Evolutionary conservation across 2,329 filamentous ascomycete species (phyloP).

Genomic region (Paradendryphiella salina): DNA sequence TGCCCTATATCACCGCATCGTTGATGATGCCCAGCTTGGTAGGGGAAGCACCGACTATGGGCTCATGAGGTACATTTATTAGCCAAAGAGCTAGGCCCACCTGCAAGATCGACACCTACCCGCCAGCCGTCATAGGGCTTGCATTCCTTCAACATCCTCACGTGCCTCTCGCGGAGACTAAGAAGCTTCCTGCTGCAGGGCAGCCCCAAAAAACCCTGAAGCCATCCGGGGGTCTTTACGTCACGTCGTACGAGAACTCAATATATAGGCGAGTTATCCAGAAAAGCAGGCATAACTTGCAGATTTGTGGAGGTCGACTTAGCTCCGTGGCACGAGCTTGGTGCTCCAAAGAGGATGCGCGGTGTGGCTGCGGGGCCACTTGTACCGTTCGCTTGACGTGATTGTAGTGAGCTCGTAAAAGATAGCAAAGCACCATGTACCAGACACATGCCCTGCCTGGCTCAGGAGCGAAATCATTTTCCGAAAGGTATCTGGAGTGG

Average conservation of each 20-base stretch:
- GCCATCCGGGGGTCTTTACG: not conserved
- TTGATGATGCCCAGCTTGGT: too few species aligned
- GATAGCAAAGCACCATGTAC: not conserved
- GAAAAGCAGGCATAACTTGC: slow-evolving; percentile 6
- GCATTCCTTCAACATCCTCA: not conserved
- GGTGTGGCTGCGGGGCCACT: not conserved
- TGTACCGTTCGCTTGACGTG: not conserved
- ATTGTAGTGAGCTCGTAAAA: not conserved
- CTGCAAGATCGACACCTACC: not conserved
- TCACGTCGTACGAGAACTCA: slow-evolving; percentile 4
- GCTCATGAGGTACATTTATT: too few species aligned
- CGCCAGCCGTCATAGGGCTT: slow-evolving; percentile 1
- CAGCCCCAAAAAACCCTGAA: not conserved
- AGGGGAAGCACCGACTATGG: too few species aligned
- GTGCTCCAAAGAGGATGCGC: not conserved
- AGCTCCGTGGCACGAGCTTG: not conserved
- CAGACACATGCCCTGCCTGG: not conserved
- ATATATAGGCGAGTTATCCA: slow-evolving; percentile 2
- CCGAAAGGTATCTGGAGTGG: not conserved
- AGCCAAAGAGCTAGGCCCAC: too few species aligned
- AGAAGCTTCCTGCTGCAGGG: slow-evolving; percentile 6
- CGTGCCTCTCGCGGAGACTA: not conserved
- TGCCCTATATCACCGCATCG: too few species aligned
- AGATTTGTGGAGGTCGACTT: not conserved
- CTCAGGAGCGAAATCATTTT: not conserved